Conservation (phyloP, 306 rosid genomes). For the Hippophae rhamnoides region DNA sequence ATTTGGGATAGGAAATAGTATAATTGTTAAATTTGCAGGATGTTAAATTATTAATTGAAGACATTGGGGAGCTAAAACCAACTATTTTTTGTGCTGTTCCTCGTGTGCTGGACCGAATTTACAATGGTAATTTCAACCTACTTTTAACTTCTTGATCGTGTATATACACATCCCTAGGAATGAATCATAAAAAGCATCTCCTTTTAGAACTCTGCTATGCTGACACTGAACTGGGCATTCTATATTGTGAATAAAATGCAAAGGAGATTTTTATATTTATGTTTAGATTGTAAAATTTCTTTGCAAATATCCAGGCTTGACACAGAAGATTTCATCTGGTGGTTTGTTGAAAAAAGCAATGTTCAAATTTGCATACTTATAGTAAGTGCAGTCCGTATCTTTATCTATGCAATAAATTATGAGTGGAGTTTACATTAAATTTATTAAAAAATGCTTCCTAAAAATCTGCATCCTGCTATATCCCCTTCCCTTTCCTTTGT, state of each 20-base stretch:
- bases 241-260: neutral
- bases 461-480: neutral
- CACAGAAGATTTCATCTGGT: slow-evolving; percentile 66
- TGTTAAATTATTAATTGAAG: slow-evolving; percentile 80
- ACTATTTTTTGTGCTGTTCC: slow-evolving; percentile 95
- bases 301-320: slow-evolving; percentile 54
- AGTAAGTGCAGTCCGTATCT: slow-evolving; percentile 38
- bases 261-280: slow-evolving; percentile 1
- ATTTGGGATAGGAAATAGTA: slow-evolving; percentile 7
- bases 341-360: slow-evolving; percentile 57
- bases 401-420: neutral
- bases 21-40: slow-evolving; percentile 48
- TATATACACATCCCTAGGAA: neutral
- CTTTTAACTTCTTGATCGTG: slow-evolving; percentile 1
- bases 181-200: neutral
- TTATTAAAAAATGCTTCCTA: neutral
- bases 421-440: too few species aligned
- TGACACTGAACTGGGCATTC: slow-evolving; percentile 9
- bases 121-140: slow-evolving; percentile 42
- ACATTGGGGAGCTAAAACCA: slow-evolving; percentile 84
- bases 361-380: slow-evolving; percentile 66
- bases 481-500: slow-evolving; percentile 2
- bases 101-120: slow-evolving; percentile 85
- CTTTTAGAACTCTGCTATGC: slow-evolving; percentile 11
- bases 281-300: slow-evolving; percentile 3